Percentiles rank a stretch among this genome's conserved stretches.
These are phyloP conservation scores for Acidomyces sp. DNA, from an alignment of 495 filamentous ascomycete species.

Conservation along the genomic window DNA sequence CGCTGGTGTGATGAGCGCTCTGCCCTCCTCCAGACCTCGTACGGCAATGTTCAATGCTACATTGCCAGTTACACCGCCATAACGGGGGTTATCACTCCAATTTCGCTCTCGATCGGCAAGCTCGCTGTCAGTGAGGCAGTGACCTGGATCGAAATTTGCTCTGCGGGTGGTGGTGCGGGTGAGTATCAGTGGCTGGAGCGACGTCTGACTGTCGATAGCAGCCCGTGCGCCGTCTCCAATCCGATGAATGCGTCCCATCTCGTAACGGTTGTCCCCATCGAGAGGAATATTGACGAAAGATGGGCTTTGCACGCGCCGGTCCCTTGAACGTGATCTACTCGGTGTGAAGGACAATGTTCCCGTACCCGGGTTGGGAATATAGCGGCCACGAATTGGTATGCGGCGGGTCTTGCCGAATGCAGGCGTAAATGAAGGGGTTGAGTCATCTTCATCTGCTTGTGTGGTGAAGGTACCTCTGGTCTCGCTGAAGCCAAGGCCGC, in stretches of 20 bases:
- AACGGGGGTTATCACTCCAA: constrained; percentile 4
- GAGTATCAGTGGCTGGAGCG: constrained; percentile 1
- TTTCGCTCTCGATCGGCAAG: constrained; percentile 3
- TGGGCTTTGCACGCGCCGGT: background rate
- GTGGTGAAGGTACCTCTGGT: constrained; percentile 6
- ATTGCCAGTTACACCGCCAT: background rate
- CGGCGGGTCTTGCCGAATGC: background rate
- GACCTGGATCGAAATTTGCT: background rate
- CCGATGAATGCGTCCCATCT: background rate
- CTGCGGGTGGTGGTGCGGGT: background rate
- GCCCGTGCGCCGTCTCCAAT: background rate
- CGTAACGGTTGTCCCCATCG: background rate
- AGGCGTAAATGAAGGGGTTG: background rate
- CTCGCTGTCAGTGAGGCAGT: constrained; percentile 12
- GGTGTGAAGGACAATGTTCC: too few species aligned
- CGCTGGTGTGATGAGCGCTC: background rate
- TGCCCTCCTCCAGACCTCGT: background rate
- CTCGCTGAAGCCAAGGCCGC: constrained; percentile 1
- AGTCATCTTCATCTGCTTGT: background rate
- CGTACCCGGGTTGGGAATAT: too few species aligned
- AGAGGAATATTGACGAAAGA: background rate
- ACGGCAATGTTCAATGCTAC: background rate
- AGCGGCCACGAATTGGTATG: too few species aligned
- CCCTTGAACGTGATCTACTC: too few species aligned
- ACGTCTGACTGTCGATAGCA: constrained; percentile 7